Base-by-base conservation (phyloP, 805 yeast genomes). In the Yueomyces sp. region DNA sequence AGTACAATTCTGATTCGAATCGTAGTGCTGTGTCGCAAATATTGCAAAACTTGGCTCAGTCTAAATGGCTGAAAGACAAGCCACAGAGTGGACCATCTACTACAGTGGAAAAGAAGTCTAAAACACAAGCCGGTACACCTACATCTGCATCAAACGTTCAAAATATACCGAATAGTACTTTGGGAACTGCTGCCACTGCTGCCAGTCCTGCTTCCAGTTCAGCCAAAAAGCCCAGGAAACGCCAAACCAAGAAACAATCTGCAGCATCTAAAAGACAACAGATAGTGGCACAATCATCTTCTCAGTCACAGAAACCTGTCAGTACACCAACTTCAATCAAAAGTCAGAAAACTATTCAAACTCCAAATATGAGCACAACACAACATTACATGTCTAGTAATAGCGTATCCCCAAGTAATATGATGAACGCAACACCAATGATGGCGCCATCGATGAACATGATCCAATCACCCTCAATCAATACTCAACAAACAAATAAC, bases 141-240 rank as follows among this genome's bases (percentile, higher is more conserved):
- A 44, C 40, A 6, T 47, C 49, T 38, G 41, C 46, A 28, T 44
- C 46, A 7, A 44, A 45, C 11, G 45, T 53, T 5, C 51, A 56
- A 26, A 40, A 50, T 5, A 48, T 51, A n/a, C 33, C 6, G 33
- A 30, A 30, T 30, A 39, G 45, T 5, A 27, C 47, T 6, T 37
- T 38, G 11, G 44, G 47, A 36, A 45, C 51, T 28, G 44, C 50
- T 32, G 44, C 54, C 8, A 49, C 47, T 6, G 32, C 47, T 6
- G 39, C 43, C 12, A 47, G 48, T 27, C 42, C 47, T 26, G 42
- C 52, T 26, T 45, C 48, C 28, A 42, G 51, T 3, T 39, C 54
- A 6, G 44, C 55, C 4, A 57, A 57, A 45, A 58, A 56, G 32
- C 56, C 57, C 42, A 45, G 60, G 41, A 56, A 55, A 40, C 58